phyloP scores from a whole-genome alignment of 331 rosid species.

The Acacia concinna region DNA sequence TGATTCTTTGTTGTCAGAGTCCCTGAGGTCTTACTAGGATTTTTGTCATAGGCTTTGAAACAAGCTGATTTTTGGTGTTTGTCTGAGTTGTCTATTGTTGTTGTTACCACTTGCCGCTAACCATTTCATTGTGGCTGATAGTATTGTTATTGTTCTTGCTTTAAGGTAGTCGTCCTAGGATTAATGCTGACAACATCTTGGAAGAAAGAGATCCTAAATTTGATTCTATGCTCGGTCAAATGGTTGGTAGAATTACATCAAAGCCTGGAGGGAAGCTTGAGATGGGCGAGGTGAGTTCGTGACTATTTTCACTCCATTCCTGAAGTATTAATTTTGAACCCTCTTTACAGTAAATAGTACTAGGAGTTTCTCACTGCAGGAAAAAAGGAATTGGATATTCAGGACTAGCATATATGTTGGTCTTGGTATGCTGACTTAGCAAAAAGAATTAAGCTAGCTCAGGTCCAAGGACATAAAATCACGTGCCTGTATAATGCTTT shows the following conservation, averaged over 20 bases:
- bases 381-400: background rate
- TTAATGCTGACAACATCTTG: slow-evolving; percentile 53
- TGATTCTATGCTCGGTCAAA: slow-evolving; percentile 89
- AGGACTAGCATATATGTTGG: background rate
- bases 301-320: background rate
- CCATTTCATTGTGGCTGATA: slow-evolving; percentile 25
- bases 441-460: background rate
- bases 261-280: slow-evolving; percentile 89
- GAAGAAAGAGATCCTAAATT: slow-evolving; percentile 78
- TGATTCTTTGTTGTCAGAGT: background rate
- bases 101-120: background rate
- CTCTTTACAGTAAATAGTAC: background rate
- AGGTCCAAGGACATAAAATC: slow-evolving; percentile 6
- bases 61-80: slow-evolving; percentile 5
- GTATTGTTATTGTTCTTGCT: slow-evolving; percentile 31
- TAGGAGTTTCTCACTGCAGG: background rate
- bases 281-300: slow-evolving; percentile 90
- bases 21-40: background rate
- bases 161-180: slow-evolving; percentile 47
- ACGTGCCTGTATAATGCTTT: background rate
- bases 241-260: slow-evolving; percentile 77
- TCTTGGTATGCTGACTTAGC: background rate
- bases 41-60: background rate
- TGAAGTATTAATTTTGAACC: slow-evolving; percentile 1
- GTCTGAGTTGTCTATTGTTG: slow-evolving; percentile 17